Conservation (phyloP, 768 basidiomycete species). For the Imleria badia region DNA sequence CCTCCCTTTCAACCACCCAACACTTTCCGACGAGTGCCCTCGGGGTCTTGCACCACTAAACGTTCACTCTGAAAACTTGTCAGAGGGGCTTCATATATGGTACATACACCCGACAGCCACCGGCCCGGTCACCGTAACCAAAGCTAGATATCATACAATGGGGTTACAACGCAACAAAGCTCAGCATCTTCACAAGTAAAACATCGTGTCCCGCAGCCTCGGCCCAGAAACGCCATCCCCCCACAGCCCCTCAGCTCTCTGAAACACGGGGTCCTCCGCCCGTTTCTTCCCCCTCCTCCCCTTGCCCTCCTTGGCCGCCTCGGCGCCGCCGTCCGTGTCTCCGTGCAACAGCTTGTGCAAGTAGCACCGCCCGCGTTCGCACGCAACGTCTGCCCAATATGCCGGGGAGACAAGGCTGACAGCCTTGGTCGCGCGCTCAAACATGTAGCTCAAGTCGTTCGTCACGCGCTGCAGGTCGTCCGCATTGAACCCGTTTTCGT, state of each 20-base stretch:
- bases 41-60: too few relatives aligned
- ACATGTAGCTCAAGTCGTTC: slow-evolving; percentile 53
- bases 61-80: too few relatives aligned
- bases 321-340: not conserved
- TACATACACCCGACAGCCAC: too few relatives aligned
- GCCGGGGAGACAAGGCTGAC: slow-evolving; percentile 38
- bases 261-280: slow-evolving; percentile 48
- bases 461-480: slow-evolving; percentile 52
- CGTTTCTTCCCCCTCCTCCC: slow-evolving; percentile 31
- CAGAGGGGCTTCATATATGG: too few relatives aligned
- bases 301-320: slow-evolving; percentile 26
- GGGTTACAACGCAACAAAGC: too few relatives aligned
- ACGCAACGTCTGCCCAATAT: slow-evolving; percentile 47
- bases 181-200: slow-evolving; percentile 43
- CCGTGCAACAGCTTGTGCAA: slow-evolving; percentile 44
- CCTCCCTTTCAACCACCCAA: too few relatives aligned
- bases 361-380: slow-evolving; percentile 56
- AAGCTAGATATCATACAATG: too few relatives aligned
- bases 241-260: slow-evolving; percentile 58
- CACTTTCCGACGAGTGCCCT: too few relatives aligned
- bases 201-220: slow-evolving; percentile 66
- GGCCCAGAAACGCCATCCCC: slow-evolving; percentile 48
- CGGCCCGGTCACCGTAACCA: too few relatives aligned
- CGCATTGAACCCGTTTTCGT: slow-evolving; percentile 50
- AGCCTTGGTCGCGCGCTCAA: slow-evolving; percentile 55